Evolutionary conservation across 116 monocot species (phyloP), one percentile per base, ranked within the genome.

Genomic region (Posidonia oceanica): DNA sequence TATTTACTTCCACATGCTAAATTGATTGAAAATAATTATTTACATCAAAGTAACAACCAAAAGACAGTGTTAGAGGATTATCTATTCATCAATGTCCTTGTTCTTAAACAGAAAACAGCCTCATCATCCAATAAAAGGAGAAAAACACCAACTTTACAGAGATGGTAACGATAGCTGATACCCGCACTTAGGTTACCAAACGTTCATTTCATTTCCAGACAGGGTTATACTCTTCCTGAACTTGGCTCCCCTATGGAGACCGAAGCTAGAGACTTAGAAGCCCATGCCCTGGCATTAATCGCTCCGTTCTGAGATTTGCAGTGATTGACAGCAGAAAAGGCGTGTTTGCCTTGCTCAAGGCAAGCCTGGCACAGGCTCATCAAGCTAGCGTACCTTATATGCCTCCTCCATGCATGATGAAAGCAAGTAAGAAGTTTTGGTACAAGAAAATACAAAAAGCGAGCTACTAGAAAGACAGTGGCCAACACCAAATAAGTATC

Each of bases 401-500:
- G 90, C 80, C 82, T 20, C 71, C 80, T 78, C 87, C 85, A 90
- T 20, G 84, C 76, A 55, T 73, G 53, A 51, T 64, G 66, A 3
- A 80, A 15, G 23, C 79, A 88, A 13, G 79, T 51, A 61, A 70
- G 75, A n/a, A 89, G 73, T 55, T 74, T 86, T 21, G 91, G 96
- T 38, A 81, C 54, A 51, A 91, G 57, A 64, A 81, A 68, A 71
- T 76, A 81, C 22, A 91, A 75, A 0, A 95, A 10, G 54, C 84
- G 82, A 48, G 81, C 23, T 15, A 86, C 23, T 68, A 95, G 64
- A 61, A 95, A 95, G 16, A 52, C 62, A 17, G 63, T 76, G 1
- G 95, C 91, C 11, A 95, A 76, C 29, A 81, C 83, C 8, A 95
- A 70, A 63, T 86, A 96, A 6, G 86, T 80, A 54, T 96, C 96